Evolutionary conservation across 257 asterid species (phyloP), one percentile per base, ranked within the genome.

Genomic region (Verbascum thapsus): DNA sequence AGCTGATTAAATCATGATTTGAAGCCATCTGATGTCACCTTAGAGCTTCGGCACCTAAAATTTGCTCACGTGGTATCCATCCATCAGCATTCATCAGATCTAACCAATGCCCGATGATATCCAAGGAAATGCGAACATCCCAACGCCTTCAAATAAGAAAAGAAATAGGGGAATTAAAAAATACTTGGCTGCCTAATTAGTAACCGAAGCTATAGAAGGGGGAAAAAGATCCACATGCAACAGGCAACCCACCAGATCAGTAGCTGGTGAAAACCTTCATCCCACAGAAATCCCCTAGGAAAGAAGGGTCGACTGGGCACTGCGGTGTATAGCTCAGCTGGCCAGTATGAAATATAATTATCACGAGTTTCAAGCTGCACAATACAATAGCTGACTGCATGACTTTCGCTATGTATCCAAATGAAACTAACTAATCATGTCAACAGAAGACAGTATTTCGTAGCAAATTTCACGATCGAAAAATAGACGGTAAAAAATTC

Each of bases 41-140:
- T 67, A 80, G 75, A 68, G 99, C 95, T 86, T 94, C 99, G 63
- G 94, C 85, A 45, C 99, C 99, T 81, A 94, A 81, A 73, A 94
- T 94, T 74, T 90, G 96, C 79, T 94, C 99, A 30, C 99, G 96
- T 35, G 99, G 99, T 72, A 94, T 94, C 97, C 99, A 94, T 63
- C 99, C 99, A 79, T 94, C 96, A 66, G 81, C 78, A 72, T 94
- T 94, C 95, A 90, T 90, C 78, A 94, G 82, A 73, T 94, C 97
- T 70, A 94, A 72, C 99, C 99, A 94, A 71, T 94, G 97, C 54
- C 99, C 99, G 19, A 94, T 61, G 12, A 94, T 85, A 71, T 94
- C 99, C 84, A 94, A 72, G 66, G 88, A 83, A 76, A 94, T 87
- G 52, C 65, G 80, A 72, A 81, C 76, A 80, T 94, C 99, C 97